phyloP scores from a whole-genome alignment of 2,329 filamentous ascomycete species.

The Sarocladium strictum region DNA sequence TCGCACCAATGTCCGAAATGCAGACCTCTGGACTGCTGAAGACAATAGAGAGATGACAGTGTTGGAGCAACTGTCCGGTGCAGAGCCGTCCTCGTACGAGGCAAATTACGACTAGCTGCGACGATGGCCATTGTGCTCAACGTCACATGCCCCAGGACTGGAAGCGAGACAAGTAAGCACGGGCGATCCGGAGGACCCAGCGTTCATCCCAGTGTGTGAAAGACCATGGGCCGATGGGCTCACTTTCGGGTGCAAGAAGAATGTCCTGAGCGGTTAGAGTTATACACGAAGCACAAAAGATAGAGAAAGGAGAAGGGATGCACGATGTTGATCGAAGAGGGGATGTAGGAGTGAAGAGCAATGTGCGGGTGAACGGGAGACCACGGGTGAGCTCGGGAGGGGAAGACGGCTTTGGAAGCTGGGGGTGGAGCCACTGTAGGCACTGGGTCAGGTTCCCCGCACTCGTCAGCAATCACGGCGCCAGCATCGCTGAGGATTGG shows the following conservation, averaged over 20 bases:
- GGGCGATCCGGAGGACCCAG: neutral
- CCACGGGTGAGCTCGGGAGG: conserved; percentile 4
- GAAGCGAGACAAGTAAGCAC: neutral
- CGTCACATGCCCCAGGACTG: neutral
- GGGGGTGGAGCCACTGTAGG: conserved; percentile 2
- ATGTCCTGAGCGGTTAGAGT: no score
- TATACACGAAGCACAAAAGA: neutral
- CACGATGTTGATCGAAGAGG: neutral
- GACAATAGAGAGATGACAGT: neutral
- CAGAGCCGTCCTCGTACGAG: conserved; percentile 19
- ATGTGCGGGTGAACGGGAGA: neutral
- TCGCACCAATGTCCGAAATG: conserved; percentile 43
- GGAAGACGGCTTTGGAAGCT: neutral
- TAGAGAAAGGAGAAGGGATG: neutral
- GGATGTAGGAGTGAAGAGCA: conserved; percentile 8
- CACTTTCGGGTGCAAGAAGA: neutral
- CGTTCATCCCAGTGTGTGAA: neutral
- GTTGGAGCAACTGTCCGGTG: neutral
- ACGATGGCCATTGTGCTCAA: conserved; percentile 13
- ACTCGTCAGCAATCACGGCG: neutral
- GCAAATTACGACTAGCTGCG: conserved; percentile 20
- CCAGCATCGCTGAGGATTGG: no score
- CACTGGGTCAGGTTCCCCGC: conserved; percentile 4
- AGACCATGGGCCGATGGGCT: neutral
- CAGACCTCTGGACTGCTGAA: conserved; percentile 28